Evolutionary conservation across 2,329 filamentous ascomycete species (phyloP).

Genomic region (Nigrospora sphaerica): DNA sequence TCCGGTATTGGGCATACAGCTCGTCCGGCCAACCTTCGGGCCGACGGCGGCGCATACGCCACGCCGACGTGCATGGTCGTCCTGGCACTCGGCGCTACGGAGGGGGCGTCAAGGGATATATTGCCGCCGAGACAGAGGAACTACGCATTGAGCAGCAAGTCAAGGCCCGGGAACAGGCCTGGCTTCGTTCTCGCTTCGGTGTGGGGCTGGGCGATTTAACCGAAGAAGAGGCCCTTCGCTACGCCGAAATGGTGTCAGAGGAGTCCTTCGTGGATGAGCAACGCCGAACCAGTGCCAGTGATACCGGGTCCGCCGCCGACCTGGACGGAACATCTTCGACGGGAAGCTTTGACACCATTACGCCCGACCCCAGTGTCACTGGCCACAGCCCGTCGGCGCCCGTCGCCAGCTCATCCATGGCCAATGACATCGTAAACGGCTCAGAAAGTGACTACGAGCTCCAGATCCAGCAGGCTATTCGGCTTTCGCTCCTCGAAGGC

Average conservation of each 20-base stretch:
- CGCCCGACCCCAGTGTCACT: conserved; percentile 46
- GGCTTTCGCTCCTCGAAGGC: conserved; percentile 52
- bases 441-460: conserved; percentile 48
- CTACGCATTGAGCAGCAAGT: conserved; percentile 66
- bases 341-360: conserved; percentile 38
- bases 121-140: conserved; percentile 78
- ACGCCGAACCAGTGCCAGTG: conserved; percentile 42
- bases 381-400: conserved; percentile 27
- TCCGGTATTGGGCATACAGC: conserved; percentile 92
- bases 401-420: conserved; percentile 26
- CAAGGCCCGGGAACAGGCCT: conserved; percentile 59
- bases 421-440: no score
- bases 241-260: conserved; percentile 60
- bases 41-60: conserved; percentile 71
- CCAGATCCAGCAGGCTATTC: conserved; percentile 56
- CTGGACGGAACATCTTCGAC: conserved; percentile 28
- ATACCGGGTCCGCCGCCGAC: conserved; percentile 43
- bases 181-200: conserved; percentile 75
- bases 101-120: conserved; percentile 70
- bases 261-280: conserved; percentile 54
- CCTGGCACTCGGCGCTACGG: conserved; percentile 47
- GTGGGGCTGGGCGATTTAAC: conserved; percentile 64
- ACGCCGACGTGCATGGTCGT: conserved; percentile 53
- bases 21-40: conserved; percentile 70
- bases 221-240: conserved; percentile 58